Conservation (phyloP, 768 basidiomycete species). For the Pisolithus albus region DNA sequence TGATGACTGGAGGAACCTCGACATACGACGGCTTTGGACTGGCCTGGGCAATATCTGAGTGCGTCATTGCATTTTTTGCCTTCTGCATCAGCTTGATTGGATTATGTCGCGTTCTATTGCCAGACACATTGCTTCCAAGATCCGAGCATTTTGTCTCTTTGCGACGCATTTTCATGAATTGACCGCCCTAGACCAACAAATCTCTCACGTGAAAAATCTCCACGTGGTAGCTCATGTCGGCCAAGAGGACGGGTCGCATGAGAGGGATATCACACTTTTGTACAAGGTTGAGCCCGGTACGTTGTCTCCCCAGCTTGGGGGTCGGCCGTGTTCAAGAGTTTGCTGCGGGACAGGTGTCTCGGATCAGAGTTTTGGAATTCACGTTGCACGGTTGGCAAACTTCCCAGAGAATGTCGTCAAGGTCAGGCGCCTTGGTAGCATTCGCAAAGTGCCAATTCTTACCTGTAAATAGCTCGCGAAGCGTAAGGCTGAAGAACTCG, state of each 20-base stretch:
- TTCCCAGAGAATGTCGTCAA: slow-evolving; percentile 94
- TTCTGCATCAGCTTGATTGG: background rate
- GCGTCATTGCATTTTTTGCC: slow-evolving; percentile 16
- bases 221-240: slow-evolving; percentile 93
- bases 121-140: slow-evolving; percentile 89
- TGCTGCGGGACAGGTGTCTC: slow-evolving; percentile 57
- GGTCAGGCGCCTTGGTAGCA: slow-evolving; percentile 30
- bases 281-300: slow-evolving; percentile 75
- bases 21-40: slow-evolving; percentile 97
- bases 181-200: slow-evolving; percentile 82
- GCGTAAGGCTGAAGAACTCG: slow-evolving; percentile 85
- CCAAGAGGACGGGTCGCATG: slow-evolving; percentile 37
- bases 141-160: slow-evolving; percentile 91
- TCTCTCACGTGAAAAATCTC: slow-evolving; percentile 84
- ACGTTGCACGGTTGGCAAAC: slow-evolving; percentile 95
- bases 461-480: slow-evolving; percentile 61
- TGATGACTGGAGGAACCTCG: slow-evolving; percentile 60
- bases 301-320: slow-evolving; percentile 10
- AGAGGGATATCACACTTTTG: slow-evolving; percentile 74
- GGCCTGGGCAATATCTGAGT: slow-evolving; percentile 99
- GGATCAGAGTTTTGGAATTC: slow-evolving; percentile 97
- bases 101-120: background rate
- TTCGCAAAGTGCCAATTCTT: background rate
- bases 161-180: slow-evolving; percentile 98
- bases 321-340: slow-evolving; percentile 1